phyloP scores from a whole-genome alignment of 768 basidiomycete genomes.

The Pisolithus orientalis region DNA sequence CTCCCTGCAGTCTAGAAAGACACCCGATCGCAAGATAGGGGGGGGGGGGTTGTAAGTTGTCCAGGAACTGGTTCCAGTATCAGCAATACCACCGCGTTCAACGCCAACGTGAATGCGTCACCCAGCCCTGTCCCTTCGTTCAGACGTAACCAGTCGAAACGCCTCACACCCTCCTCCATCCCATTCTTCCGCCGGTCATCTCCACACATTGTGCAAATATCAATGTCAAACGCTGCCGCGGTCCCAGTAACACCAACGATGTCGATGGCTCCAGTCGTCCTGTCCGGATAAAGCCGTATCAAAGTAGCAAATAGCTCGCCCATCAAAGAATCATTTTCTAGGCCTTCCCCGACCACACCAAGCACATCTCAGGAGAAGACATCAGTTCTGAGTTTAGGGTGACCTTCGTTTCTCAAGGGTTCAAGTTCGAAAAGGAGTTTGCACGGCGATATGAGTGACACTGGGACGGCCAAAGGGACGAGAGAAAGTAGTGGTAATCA shows the following conservation, averaged over 20 bases:
- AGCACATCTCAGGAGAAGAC: constrained; percentile 69
- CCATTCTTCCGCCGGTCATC: constrained; percentile 92
- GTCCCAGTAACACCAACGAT: constrained; percentile 47
- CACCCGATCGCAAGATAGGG: constrained; percentile 49
- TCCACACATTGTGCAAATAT: constrained; percentile 78
- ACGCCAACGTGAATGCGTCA: constrained; percentile 51
- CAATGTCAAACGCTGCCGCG: constrained; percentile 36
- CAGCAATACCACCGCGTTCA: constrained; percentile 58
- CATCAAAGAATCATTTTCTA: constrained; percentile 44
- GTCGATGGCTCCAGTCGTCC: constrained; percentile 37
- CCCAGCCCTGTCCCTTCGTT: constrained; percentile 69
- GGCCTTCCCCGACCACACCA: constrained; percentile 49
- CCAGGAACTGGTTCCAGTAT: constrained; percentile 73
- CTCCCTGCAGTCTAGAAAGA: constrained; percentile 41
- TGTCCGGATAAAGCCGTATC: constrained; percentile 34
- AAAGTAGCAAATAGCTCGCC: constrained; percentile 48
- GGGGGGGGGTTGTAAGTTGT: constrained; percentile 54
- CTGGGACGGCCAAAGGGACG: constrained; percentile 37
- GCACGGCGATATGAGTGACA: constrained; percentile 48
- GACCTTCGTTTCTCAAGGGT: constrained; percentile 72
- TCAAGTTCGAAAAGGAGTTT: constrained; percentile 80
- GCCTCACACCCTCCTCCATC: constrained; percentile 87
- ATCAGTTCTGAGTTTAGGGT: constrained; percentile 72
- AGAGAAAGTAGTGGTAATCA: constrained; percentile 56
- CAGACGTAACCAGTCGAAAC: constrained; percentile 60